phyloP scores from a whole-genome alignment of 306 rosid genomes.

The Malus orientalis region DNA sequence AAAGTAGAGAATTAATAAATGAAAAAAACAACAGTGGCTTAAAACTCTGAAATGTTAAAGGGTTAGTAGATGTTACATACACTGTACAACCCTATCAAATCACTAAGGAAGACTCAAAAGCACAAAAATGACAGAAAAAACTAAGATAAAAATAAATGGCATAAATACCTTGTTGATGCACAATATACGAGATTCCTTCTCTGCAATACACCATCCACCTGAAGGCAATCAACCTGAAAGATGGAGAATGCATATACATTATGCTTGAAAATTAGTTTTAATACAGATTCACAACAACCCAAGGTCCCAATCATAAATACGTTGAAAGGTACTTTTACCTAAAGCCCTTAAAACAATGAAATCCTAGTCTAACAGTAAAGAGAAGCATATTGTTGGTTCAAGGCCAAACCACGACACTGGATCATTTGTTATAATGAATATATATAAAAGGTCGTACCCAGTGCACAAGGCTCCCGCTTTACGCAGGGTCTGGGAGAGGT shows the following conservation, averaged over 20 bases:
- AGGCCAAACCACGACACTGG: background rate
- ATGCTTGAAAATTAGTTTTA: background rate
- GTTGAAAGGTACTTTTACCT: background rate
- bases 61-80: background rate
- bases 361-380: background rate
- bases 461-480: too few species aligned
- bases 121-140: background rate
- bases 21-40: background rate
- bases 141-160: slow-evolving; percentile 7
- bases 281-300: background rate
- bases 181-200: slow-evolving; percentile 95
- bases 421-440: background rate
- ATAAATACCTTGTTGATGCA: slow-evolving; percentile 85
- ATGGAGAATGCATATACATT: slow-evolving; percentile 3
- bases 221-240: slow-evolving; percentile 85
- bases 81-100: background rate
- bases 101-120: background rate
- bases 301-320: background rate
- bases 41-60: background rate
- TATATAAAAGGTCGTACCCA: background rate
- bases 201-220: slow-evolving; percentile 81
- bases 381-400: background rate
- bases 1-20: background rate
- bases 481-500: too few species aligned
- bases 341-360: background rate